Base-by-base conservation (phyloP, 768 basidiomycete species). In the Boletus bicolor region DNA sequence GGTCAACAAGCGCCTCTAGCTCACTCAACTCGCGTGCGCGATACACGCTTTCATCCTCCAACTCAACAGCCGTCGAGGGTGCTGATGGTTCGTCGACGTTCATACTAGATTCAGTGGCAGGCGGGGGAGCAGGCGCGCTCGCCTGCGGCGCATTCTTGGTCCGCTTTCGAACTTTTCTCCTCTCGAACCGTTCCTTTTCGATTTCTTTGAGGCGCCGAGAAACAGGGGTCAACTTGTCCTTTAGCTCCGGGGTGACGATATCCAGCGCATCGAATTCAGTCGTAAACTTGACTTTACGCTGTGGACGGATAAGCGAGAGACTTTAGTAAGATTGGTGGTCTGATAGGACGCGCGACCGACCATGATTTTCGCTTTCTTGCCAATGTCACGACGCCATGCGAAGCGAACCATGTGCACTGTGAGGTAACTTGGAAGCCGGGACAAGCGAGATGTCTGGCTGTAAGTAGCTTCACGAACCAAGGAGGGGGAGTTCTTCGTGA, bases 291-390 rank as follows among this genome's bases (percentile, higher is more conserved):
- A 99, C 94, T 78, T 87, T 89, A 44, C 89, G 83, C 90, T 91
- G 64, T 41, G 51, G 19, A 46, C 12, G 28, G 21, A 54, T 34
- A 7, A 39, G 49, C 21, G 19, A n/a, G 17, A 45, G 21, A 4
- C 7, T 8, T 44, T 17, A 34, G 17, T 30, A 3, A 34, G 26
- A 14, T 10, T 2, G 6, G 17, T 5, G 14, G 48, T 36, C 7
- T 9, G 17, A 44, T 26, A 7, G 17, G 32, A 42, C 8, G 19
- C 0, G 53, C 6, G 30, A 63, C 74, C 43, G 57, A 89, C 89
- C 96, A 99, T 93, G 69, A 98, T 96, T 75, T 99, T 98, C 2
- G 96, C 86, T 68, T 98, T 98, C 77, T 88, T 93, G 49, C 73
- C 73, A 56, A 97, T 94, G 61, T 98, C 97, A 37, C 82, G 78